Conservation (phyloP, 139 green algal genomes). For the Chlorella sp. region DNA sequence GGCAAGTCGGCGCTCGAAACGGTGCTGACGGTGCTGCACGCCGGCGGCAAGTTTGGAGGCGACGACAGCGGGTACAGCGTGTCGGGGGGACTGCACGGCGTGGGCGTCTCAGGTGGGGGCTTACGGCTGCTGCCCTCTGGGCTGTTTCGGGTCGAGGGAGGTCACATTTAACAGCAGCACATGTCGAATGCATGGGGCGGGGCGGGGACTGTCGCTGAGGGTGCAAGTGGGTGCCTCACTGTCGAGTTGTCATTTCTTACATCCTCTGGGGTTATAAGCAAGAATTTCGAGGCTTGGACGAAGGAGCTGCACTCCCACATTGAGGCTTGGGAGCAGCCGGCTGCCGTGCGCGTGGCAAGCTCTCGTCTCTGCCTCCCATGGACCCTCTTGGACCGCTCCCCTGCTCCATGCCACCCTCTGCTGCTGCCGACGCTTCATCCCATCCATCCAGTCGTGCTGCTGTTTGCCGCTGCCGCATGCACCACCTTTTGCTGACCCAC, state of each 20-base stretch:
- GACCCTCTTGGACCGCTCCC: too few relatives aligned
- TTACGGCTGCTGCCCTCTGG: not conserved
- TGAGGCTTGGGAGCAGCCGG: not conserved
- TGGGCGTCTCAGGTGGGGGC: conserved; percentile 81
- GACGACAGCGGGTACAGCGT: conserved; percentile 84
- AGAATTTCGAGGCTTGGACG: too few relatives aligned
- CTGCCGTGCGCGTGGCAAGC: too few relatives aligned
- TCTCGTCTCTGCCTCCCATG: too few relatives aligned
- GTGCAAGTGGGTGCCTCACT: too few relatives aligned
- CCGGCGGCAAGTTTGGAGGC: conserved; percentile 98
- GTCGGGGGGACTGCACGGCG: conserved; percentile 96
- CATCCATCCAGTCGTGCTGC: not conserved
- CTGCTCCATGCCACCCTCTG: too few relatives aligned
- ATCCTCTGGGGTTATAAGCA: too few relatives aligned
- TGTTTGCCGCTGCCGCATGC: not conserved
- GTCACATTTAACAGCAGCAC: too few relatives aligned
- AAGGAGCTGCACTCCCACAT: not conserved
- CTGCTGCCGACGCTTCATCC: too few relatives aligned
- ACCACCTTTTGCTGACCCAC: not conserved
- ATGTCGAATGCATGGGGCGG: too few relatives aligned
- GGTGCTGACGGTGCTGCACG: conserved; percentile 95
- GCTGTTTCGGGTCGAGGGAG: not conserved
- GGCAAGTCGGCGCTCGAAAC: conserved; percentile 87
- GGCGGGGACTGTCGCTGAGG: too few relatives aligned
- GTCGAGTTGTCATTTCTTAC: too few relatives aligned